phyloP scores from a whole-genome alignment of 2,329 filamentous ascomycete species.

The Pleomassaria siparia region DNA sequence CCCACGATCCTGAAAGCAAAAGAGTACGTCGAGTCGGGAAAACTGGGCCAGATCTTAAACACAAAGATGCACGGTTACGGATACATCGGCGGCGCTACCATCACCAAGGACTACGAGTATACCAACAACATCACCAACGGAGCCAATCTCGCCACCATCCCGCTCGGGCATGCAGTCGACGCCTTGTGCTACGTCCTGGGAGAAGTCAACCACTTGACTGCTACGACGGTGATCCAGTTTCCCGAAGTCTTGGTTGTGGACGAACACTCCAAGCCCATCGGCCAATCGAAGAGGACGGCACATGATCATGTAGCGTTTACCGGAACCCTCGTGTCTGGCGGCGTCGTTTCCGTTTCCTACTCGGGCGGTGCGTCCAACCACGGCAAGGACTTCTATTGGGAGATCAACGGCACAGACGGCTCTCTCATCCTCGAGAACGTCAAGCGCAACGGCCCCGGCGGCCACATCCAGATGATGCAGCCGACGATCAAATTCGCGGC shows the following conservation, averaged over 20 bases:
- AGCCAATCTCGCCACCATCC: slow-evolving; percentile 46
- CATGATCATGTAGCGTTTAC: slow-evolving; percentile 32
- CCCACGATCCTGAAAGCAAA: slow-evolving; percentile 47
- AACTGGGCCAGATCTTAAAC: slow-evolving; percentile 48
- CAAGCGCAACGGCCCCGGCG: slow-evolving; percentile 9
- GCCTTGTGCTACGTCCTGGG: slow-evolving; percentile 33
- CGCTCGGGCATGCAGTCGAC: slow-evolving; percentile 41
- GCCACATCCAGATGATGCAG: slow-evolving; percentile 49
- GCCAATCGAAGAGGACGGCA: slow-evolving; percentile 26
- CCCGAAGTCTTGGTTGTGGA: slow-evolving; percentile 24
- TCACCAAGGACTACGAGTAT: slow-evolving; percentile 45
- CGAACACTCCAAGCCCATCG: slow-evolving; percentile 16
- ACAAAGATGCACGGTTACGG: slow-evolving; percentile 36
- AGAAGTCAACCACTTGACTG: slow-evolving; percentile 28
- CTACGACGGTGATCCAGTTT: slow-evolving; percentile 25
- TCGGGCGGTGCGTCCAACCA: slow-evolving; percentile 20
- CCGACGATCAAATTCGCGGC: slow-evolving; percentile 26
- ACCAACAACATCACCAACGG: slow-evolving; percentile 52
- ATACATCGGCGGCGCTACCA: slow-evolving; percentile 20
- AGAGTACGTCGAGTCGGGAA: slow-evolving; percentile 45
- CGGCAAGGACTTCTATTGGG: slow-evolving; percentile 34
- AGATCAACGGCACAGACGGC: slow-evolving; percentile 44
- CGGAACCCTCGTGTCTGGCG: slow-evolving; percentile 23
- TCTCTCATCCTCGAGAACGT: slow-evolving; percentile 30
- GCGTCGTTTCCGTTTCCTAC: slow-evolving; percentile 27